Conservation (phyloP, 805 yeast species). For the Metschnikowia colocasiae region DNA sequence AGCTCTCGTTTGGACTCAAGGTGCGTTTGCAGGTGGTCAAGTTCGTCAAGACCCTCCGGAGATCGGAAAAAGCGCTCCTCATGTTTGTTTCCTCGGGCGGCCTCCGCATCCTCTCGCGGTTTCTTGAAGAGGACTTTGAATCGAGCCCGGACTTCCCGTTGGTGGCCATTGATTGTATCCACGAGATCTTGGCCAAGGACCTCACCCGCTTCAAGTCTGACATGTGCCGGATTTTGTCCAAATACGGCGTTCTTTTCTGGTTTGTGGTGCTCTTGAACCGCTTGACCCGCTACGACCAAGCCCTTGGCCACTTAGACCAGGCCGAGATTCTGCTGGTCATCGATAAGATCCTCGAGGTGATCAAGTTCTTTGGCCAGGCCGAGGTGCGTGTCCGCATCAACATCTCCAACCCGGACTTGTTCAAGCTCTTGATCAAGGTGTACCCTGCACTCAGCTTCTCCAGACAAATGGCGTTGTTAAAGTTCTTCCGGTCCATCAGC, state of each 20-base stretch:
- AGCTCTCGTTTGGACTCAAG: constrained; percentile 26
- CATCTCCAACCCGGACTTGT: constrained; percentile 37
- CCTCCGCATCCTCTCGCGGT: constrained; percentile 39
- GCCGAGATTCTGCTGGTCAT: constrained; percentile 15
- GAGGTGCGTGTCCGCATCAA: constrained; percentile 43
- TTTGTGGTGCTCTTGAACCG: constrained; percentile 38
- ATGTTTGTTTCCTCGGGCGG: constrained; percentile 48
- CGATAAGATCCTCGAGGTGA: constrained; percentile 35
- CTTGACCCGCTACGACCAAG: constrained; percentile 19
- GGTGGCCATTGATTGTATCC: constrained; percentile 35
- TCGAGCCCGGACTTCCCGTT: constrained; percentile 35
- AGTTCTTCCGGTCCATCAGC: constrained; percentile 43
- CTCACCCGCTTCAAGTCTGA: constrained; percentile 40
- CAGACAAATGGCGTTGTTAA: constrained; percentile 40
- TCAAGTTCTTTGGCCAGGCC: constrained; percentile 43
- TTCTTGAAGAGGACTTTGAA: constrained; percentile 46
- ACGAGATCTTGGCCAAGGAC: constrained; percentile 32
- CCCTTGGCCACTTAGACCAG: not conserved
- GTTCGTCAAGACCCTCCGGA: constrained; percentile 30
- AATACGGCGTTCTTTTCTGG: constrained; percentile 43
- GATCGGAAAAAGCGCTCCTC: constrained; percentile 34
- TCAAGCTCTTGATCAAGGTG: constrained; percentile 40
- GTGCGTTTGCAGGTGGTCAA: constrained; percentile 36
- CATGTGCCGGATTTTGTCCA: constrained; percentile 39
- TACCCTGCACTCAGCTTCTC: constrained; percentile 28